Conservation (phyloP, 1,284 basidiomycete genomes). For the Neolentinus lepideus region DNA sequence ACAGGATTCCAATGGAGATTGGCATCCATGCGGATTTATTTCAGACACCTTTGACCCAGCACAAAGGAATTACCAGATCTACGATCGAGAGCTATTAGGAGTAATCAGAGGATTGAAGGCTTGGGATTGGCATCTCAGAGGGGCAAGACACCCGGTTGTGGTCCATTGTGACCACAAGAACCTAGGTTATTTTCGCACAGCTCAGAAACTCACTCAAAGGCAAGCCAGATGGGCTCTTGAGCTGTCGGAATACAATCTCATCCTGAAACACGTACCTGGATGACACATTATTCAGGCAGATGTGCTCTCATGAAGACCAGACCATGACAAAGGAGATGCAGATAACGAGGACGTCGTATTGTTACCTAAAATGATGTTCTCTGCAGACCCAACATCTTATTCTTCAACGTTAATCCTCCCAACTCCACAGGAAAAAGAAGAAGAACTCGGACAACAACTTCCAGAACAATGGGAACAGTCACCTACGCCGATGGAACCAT, state of each 20-base stretch:
- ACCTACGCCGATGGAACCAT: too few species aligned
- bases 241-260: conserved; percentile 28
- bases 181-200: conserved; percentile 29
- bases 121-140: conserved; percentile 32
- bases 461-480: too few species aligned
- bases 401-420: conserved; percentile 12
- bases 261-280: conserved; percentile 30
- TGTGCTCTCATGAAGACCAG: conserved; percentile 28
- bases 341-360: conserved; percentile 25
- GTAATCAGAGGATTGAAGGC: conserved; percentile 29
- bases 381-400: too few species aligned
- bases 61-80: conserved; percentile 25
- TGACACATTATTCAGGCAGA: conserved; percentile 25
- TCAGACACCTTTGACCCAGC: conserved; percentile 18
- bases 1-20: conserved; percentile 3
- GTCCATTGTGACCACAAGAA: conserved; percentile 37
- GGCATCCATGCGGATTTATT: conserved; percentile 20
- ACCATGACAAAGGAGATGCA: conserved; percentile 21
- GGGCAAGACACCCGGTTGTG: conserved; percentile 15
- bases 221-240: conserved; percentile 33
- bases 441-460: too few species aligned
- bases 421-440: conserved; percentile 7
- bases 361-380: neutral
- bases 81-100: conserved; percentile 30
- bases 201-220: conserved; percentile 25